Conservation (phyloP, 257 asterid genomes). For the Solanum corneliomulleri region DNA sequence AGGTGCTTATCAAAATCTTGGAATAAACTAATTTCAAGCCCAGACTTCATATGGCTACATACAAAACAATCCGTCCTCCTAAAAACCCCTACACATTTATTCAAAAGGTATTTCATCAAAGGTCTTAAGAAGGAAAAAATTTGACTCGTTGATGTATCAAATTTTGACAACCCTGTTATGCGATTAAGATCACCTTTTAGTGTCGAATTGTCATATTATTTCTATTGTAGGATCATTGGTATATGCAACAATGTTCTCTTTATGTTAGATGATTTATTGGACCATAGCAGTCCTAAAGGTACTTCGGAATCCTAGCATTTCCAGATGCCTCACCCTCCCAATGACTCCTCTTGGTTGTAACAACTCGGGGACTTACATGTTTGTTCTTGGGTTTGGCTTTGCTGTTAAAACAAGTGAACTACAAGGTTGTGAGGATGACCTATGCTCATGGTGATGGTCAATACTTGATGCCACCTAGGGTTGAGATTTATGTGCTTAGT, state of each 20-base stretch:
- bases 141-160: background rate
- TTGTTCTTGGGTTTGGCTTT: conserved; percentile 4
- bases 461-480: background rate
- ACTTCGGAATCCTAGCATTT: conserved; percentile 27
- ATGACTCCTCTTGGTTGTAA: background rate
- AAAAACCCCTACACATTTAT: background rate
- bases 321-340: conserved; percentile 11
- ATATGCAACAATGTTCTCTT: conserved; percentile 22
- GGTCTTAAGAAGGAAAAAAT: background rate
- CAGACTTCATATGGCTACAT: conserved; percentile 1
- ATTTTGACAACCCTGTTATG: background rate
- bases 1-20: conserved; percentile 3
- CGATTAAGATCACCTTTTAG: background rate
- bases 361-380: background rate
- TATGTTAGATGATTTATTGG: conserved; percentile 16
- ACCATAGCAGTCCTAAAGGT: background rate
- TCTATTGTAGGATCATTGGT: conserved; percentile 14
- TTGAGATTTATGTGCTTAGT: background rate
- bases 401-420: background rate
- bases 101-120: background rate
- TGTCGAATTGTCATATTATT: background rate
- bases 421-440: conserved; percentile 3
- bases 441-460: background rate
- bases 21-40: background rate
- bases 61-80: background rate